phyloP scores from a whole-genome alignment of 169 alveolate genomes.

The Blepharisma undulans region DNA sequence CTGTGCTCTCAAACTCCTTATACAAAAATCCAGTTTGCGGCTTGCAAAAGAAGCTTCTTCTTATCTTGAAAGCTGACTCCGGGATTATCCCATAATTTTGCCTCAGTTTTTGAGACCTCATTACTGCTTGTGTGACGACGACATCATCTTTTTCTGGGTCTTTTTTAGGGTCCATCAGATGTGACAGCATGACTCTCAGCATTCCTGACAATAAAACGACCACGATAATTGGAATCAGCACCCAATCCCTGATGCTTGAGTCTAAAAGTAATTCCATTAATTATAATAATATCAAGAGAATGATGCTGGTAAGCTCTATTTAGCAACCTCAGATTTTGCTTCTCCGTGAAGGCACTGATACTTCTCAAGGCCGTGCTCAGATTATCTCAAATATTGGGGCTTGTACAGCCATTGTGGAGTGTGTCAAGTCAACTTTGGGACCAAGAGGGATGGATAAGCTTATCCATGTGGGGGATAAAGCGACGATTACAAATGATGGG shows the following conservation, averaged over 20 bases:
- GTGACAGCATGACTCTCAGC: neutral
- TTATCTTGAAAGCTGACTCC: constrained; percentile 62
- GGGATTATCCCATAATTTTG: constrained; percentile 55
- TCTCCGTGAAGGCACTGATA: constrained; percentile 96
- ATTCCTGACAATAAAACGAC: constrained; percentile 59
- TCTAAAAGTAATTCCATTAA: constrained; percentile 52
- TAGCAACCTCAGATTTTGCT: constrained; percentile 90
- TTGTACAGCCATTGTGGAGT: constrained; percentile 93
- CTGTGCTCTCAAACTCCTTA: constrained; percentile 48
- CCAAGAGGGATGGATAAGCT: constrained; percentile 99
- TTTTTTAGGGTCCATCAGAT: neutral
- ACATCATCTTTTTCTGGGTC: constrained; percentile 36
- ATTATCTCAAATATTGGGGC: constrained; percentile 95
- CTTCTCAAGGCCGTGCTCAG: constrained; percentile 95
- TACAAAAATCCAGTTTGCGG: constrained; percentile 49
- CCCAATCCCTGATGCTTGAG: constrained; percentile 68
- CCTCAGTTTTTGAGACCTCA: constrained; percentile 35
- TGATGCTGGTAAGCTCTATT: constrained; percentile 20
- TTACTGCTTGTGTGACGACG: constrained; percentile 9
- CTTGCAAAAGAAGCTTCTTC: constrained; percentile 63
- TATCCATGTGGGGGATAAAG: constrained; percentile 87
- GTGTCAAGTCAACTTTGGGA: constrained; percentile 93
- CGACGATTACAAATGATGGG: constrained; percentile 97
- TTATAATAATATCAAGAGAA: neutral
- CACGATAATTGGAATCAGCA: constrained; percentile 56